Evolutionary conservation across 805 yeast genomes (phyloP), one percentile per base, ranked within the genome.

Genomic region (Starmera dryadoides): DNA sequence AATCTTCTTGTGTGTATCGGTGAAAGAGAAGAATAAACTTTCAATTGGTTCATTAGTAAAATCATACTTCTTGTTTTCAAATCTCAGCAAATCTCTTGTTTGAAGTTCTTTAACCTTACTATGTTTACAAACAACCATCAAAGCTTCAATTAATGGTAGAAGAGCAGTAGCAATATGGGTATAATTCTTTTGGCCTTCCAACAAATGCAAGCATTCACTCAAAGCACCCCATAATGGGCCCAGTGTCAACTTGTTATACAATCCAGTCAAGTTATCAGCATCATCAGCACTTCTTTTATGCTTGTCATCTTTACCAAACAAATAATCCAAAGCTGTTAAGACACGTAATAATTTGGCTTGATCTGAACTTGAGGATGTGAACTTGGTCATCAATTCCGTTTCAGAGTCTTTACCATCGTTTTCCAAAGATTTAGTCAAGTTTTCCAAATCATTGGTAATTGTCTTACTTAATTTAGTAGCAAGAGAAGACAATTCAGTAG

Each of bases 111-210:
- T 73, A 31, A 77, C 80, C 44, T 74, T 74, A 48, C 86, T 77
- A 53, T 86, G 94, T 53, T 89, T 89, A 62, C 96, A 88, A n/a
- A 93, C 93, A 36, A 91, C 95, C 95, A 93, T 87, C 41, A 93
- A 67, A 0, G 96, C 80, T 57, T 91, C 98, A 44, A 91, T 86
- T 44, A 88, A 60, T 0, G 98, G 97, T 19, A 91, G 66, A 19
- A 89, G 62, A 1, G 86, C 81, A 1, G 95, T 82, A 0, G 95
- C 88, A 34, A 86, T 76, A 34, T 78, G 77, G 18, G 75, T 64
- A 46, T 81, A 62, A 14, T 68, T 66, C 14, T 73, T 68, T 31
- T 74, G 72, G 18, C 73, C 78, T 52, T 81, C 91, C 42, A 85
- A 64, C 6, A 72, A 68, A 32, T 77, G 61, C 50, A 87, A 64